These are phyloP conservation scores for Cinchona pubescens DNA, from an alignment of 257 asterid species.

Conservation along the genomic window DNA sequence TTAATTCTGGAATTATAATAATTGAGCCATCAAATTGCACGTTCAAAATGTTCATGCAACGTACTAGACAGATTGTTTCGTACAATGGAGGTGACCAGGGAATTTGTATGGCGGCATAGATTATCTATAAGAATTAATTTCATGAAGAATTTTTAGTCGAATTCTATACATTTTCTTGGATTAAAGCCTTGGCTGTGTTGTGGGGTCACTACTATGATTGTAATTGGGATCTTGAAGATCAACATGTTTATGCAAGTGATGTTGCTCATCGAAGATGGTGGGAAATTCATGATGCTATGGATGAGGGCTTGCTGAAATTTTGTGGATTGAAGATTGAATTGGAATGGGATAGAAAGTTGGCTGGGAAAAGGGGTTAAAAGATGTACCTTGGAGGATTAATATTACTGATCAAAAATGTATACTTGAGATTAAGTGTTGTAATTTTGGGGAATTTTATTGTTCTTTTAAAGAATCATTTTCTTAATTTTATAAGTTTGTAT, in stretches of 20 bases:
- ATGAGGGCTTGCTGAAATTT: slow-evolving; percentile 38
- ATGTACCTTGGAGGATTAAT: slow-evolving; percentile 65
- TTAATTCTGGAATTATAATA: slow-evolving; percentile 81
- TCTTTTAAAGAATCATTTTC: too few species aligned
- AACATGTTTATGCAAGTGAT: slow-evolving; percentile 69
- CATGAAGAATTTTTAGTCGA: slow-evolving; percentile 81
- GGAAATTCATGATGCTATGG: slow-evolving; percentile 72
- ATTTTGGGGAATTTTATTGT: too few species aligned
- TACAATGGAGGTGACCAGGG: slow-evolving; percentile 98
- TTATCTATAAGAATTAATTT: slow-evolving; percentile 67
- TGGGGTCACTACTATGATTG: slow-evolving; percentile 87
- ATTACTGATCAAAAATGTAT: slow-evolving; percentile 59
- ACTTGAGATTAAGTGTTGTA: slow-evolving; percentile 20
- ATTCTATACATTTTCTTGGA: slow-evolving; percentile 70
- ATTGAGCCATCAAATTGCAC: slow-evolving; percentile 87
- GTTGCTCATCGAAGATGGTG: slow-evolving; percentile 73
- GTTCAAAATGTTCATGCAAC: slow-evolving; percentile 57
- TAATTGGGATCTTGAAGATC: slow-evolving; percentile 61
- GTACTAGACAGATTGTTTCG: slow-evolving; percentile 49
- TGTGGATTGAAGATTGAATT: slow-evolving; percentile 63
- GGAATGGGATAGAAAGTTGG: slow-evolving; percentile 56
- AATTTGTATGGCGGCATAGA: slow-evolving; percentile 93
- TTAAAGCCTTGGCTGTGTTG: slow-evolving; percentile 84
- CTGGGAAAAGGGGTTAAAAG: slow-evolving; percentile 42
- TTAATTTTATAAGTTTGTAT: too few species aligned